A percentile compares a stretch with the other conserved stretches of the same genome.
Conservation (phyloP, 768 basidiomycete genomes). For the Russula griseocarnosa region DNA sequence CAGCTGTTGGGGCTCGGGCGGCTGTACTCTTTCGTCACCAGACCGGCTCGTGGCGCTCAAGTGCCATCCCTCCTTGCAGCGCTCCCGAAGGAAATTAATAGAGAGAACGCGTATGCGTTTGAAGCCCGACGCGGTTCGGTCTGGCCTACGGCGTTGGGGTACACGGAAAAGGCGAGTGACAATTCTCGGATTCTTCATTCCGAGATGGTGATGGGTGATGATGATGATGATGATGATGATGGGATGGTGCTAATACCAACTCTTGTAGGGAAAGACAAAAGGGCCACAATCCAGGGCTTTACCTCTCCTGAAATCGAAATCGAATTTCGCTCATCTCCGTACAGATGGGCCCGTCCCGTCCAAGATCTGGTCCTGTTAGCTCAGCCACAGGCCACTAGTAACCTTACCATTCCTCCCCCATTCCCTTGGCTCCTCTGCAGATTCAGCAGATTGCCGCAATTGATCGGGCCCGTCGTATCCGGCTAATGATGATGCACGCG, state of each 20-base stretch:
- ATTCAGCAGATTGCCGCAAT: constrained; percentile 27
- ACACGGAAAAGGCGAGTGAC: no score
- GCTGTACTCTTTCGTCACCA: not conserved
- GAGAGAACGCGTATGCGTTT: no score
- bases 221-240: no score
- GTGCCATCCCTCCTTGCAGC: no score
- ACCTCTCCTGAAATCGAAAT: not conserved
- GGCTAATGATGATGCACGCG: constrained; percentile 14
- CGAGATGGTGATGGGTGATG: no score
- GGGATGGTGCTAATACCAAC: no score
- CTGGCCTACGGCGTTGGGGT: no score
- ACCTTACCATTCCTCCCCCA: not conserved
- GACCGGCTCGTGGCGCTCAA: not conserved
- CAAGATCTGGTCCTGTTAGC: constrained; percentile 7
- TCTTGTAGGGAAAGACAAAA: no score
- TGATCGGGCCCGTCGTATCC: constrained; percentile 22
- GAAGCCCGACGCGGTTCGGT: not conserved
- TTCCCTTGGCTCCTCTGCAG: constrained; percentile 21
- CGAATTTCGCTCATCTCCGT: not conserved
- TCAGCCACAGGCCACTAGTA: not conserved
- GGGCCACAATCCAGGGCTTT: not conserved
- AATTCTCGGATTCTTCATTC: no score
- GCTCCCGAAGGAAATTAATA: not conserved
- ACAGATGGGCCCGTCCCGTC: not conserved
- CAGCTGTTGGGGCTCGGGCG: not conserved